Base-by-base conservation (phyloP, 768 basidiomycete genomes). In the Leucogyrophana mollusca region DNA sequence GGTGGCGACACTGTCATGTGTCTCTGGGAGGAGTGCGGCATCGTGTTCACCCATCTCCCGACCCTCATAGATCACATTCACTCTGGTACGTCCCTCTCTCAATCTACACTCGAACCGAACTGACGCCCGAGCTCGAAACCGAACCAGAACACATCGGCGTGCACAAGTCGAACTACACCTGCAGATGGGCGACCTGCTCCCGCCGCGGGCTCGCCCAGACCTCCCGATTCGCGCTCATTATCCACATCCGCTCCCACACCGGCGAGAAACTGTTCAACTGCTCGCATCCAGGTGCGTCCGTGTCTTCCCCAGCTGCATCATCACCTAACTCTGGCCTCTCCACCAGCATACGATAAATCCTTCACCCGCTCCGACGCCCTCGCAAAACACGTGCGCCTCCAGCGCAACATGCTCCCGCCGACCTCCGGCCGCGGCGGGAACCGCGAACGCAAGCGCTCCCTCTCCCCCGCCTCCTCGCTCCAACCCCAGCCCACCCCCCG, bases 281-380 rank as follows among this genome's bases (percentile, higher is more conserved):
- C 60, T 67, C 82, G 9, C 72, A 80, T 47, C 83, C 90, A 59
- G 92, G 93, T 88, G 49, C 55, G 83, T 63, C 30, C 17, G 18
- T 9, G 1, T 18, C 30, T 21, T 20, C 37, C 46, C 27, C 7
- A 16, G 14, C 23, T 32, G 1, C 23, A 34, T 43, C 5, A 24
- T 17, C 30, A 6, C 16, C n/a, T 22, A 20, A 34, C 45, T 18
- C 56, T 13, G 18, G 6, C 24, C 56, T 45, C 22, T 2, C 17
- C 27, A 1, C 16, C 16, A 94, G 94, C 94, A 70, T 97, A 94
- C 61, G 90, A 91, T 73, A 94, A 92, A 57, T 87, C 90, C 0
- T 97, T 97, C 66, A 94, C 93, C 8, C 91, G 94, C 34, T 92
- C 92, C 2, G 94, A 96, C 67, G 92, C 94, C 8, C 80, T 95